Conservation (phyloP, 805 yeast species). For the Cyberlindnera sargentensis region DNA sequence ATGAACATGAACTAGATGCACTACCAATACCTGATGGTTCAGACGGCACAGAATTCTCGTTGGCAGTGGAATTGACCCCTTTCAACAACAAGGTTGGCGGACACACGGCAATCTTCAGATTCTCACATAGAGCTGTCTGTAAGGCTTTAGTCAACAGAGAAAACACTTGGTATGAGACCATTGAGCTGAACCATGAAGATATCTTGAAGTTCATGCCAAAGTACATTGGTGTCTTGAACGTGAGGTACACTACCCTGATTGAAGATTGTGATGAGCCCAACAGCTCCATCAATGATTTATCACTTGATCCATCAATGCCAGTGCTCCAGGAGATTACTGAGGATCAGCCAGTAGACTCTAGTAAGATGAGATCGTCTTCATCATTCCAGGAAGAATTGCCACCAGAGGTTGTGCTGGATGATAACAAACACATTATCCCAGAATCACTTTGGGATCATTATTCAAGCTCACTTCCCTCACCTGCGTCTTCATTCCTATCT, state of each 20-base stretch:
- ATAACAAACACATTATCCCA: conserved; percentile 88
- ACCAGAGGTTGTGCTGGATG: conserved; percentile 87
- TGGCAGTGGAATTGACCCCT: conserved; percentile 86
- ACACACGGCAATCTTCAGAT: conserved; percentile 92
- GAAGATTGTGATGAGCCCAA: conserved; percentile 16
- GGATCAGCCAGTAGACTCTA: conserved; percentile 1
- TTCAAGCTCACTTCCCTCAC: conserved; percentile 35
- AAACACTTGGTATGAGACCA: conserved; percentile 84
- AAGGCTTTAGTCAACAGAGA: conserved; percentile 89
- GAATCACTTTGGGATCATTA: conserved; percentile 64
- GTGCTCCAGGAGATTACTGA: conserved; percentile 9
- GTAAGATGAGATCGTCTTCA: conserved; percentile 13
- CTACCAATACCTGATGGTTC: conserved; percentile 19
- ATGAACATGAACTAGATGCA: conserved; percentile 13
- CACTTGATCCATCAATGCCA: conserved; percentile 7
- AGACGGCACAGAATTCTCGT: conserved; percentile 35
- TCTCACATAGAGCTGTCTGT: conserved; percentile 87
- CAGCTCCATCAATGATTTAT: conserved; percentile 12
- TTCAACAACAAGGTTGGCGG: conserved; percentile 96
- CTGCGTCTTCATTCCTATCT: conserved; percentile 33
- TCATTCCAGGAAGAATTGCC: conserved; percentile 28
- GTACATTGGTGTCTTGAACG: conserved; percentile 91
- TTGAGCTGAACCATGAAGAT: conserved; percentile 72
- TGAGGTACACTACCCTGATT: conserved; percentile 48
- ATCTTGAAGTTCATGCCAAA: conserved; percentile 83